Conservation (phyloP, 176 grass and related monocot genomes). For the Lolium rigidum region DNA sequence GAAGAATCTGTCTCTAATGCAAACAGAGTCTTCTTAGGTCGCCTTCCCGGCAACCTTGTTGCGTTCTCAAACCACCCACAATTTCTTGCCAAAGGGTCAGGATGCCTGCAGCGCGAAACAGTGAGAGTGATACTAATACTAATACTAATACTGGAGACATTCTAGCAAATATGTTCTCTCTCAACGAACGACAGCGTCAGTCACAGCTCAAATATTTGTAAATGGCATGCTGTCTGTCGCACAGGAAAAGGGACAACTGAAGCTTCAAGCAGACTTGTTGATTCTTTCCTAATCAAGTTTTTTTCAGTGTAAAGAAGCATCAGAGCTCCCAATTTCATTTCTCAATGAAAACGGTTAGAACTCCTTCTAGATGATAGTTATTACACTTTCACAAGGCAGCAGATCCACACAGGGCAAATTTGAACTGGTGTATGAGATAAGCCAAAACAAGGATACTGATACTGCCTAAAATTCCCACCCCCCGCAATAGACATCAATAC, state of each 20-base stretch:
- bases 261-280: background rate
- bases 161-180: no score
- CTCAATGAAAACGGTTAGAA: no score
- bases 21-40: conserved; percentile 28
- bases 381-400: background rate
- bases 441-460: background rate
- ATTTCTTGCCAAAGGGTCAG: background rate
- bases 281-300: background rate
- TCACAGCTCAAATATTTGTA: background rate
- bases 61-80: conserved; percentile 32
- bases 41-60: conserved; percentile 19
- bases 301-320: no score
- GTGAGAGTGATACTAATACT: no score
- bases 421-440: background rate
- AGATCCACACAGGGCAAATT: background rate
- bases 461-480: background rate
- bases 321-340: no score
- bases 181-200: background rate
- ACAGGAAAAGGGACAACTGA: background rate
- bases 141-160: no score
- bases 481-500: no score
- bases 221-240: background rate
- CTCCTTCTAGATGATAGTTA: no score
- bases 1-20: conserved; percentile 49
- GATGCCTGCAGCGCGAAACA: conserved; percentile 36